These are phyloP conservation scores for cucumber (Cucumis sativus) DNA, from an alignment of 306 rosid genomes.

Conservation along the genomic window Cucumber_9930_V3 NC_026656.2:15467501-15468000, in stretches of 20 bases:
- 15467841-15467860: conserved; percentile 60
- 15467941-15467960: conserved; percentile 74
- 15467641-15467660: conserved; percentile 67
- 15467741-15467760: conserved; percentile 61
- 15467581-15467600: conserved; percentile 65
- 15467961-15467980: conserved; percentile 69
- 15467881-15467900: conserved; percentile 71
- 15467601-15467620: conserved; percentile 41
- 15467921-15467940: conserved; percentile 76
- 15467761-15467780: conserved; percentile 73
- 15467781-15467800: conserved; percentile 40
- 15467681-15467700: conserved; percentile 32
- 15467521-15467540: conserved; percentile 67
- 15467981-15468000: conserved; percentile 47
- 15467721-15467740: background rate
- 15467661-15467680: conserved; percentile 70
- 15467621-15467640: conserved; percentile 77
- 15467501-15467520: conserved; percentile 90
- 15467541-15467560: conserved; percentile 57
- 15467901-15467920: conserved; percentile 83
- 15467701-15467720: conserved; percentile 5
- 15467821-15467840: conserved; percentile 46
- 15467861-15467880: conserved; percentile 83
- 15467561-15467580: conserved; percentile 64
- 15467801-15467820: conserved; percentile 15